Evolutionary conservation across 164 flowering plant species (phyloP).

Genomic region (Vitis vinifera): ASM3070453v1 NC_081812.1:243501-244000

Average conservation of each 20-base stretch:
- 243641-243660: too few relatives aligned
- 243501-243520: neutral
- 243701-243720: neutral
- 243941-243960: constrained; percentile 74
- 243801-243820: neutral
- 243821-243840: neutral
- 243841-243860: neutral
- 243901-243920: constrained; percentile 76
- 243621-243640: too few relatives aligned
- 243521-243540: neutral
- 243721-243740: neutral
- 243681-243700: neutral
- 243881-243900: constrained; percentile 84
- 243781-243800: neutral
- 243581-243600: neutral
- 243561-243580: neutral
- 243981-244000: constrained; percentile 93
- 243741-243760: neutral
- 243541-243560: neutral
- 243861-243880: constrained; percentile 53
- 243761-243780: neutral
- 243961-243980: constrained; percentile 70
- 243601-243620: too few relatives aligned
- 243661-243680: neutral
- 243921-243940: constrained; percentile 93